Percentiles rank a stretch among this genome's conserved stretches.
Evolutionary conservation across 2,329 filamentous ascomycete genomes (phyloP).

Genomic region (Ploettnerulaceae sp.): DNA sequence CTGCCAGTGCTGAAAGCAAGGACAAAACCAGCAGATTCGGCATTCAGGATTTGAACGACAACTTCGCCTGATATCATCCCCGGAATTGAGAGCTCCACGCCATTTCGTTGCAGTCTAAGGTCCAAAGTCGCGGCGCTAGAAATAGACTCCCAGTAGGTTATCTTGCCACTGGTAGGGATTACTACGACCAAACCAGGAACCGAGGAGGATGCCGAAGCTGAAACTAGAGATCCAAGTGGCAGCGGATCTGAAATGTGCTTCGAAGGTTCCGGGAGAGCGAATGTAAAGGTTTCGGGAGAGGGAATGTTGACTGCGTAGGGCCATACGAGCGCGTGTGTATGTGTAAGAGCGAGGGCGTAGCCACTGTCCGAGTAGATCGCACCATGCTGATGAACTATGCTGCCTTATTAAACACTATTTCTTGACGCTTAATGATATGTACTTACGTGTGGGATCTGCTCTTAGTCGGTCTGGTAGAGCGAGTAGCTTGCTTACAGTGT

Average conservation of each 20-base stretch:
- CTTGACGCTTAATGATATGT: conserved; percentile 8
- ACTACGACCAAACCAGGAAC: conserved; percentile 85
- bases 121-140: conserved; percentile 81
- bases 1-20: conserved; percentile 81
- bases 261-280: conserved; percentile 71
- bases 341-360: conserved; percentile 76
- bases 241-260: conserved; percentile 64
- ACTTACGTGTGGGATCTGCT: conserved; percentile 58
- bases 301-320: conserved; percentile 68
- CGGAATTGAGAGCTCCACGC: conserved; percentile 68
- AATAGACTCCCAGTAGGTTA: conserved; percentile 94
- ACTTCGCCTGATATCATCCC: conserved; percentile 75
- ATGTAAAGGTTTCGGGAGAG: conserved; percentile 72
- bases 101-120: conserved; percentile 71
- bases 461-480: conserved; percentile 75
- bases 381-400: conserved; percentile 58
- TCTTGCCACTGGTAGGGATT: conserved; percentile 75
- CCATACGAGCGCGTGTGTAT: conserved; percentile 83
- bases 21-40: conserved; percentile 80
- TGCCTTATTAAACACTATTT: conserved; percentile 15
- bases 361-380: conserved; percentile 60
- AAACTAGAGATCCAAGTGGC: conserved; percentile 78
- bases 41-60: conserved; percentile 72
- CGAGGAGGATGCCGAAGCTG: conserved; percentile 68
- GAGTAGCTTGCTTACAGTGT: conserved; percentile 78